Conservation (phyloP, 1,284 basidiomycete genomes). For the Termitomyces sp. region DNA sequence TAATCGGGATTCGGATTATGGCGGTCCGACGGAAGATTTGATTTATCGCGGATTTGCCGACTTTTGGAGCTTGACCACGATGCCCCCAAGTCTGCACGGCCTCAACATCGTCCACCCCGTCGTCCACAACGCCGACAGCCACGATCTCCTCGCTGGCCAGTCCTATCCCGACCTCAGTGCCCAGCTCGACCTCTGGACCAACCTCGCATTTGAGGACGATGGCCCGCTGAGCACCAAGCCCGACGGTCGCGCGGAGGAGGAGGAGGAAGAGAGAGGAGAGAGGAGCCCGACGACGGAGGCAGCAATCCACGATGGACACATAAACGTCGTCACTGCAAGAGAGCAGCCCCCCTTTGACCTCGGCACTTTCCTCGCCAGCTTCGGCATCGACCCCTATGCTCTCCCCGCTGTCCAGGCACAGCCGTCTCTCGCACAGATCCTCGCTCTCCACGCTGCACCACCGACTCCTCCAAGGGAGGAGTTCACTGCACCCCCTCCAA, state of each 20-base stretch:
- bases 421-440: constrained; percentile 61
- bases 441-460: constrained; percentile 46
- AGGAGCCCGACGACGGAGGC: constrained; percentile 33
- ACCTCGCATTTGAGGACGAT: constrained; percentile 74
- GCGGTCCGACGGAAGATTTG: constrained; percentile 9
- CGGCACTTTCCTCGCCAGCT: constrained; percentile 51
- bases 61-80: constrained; percentile 18
- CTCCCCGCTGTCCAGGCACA: constrained; percentile 19
- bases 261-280: constrained; percentile 35
- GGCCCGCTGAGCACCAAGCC: constrained; percentile 42
- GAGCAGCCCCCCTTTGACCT: constrained; percentile 44
- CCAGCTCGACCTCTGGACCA: constrained; percentile 82
- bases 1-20: background rate
- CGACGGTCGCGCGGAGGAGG: constrained; percentile 39
- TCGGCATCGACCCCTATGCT: constrained; percentile 57
- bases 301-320: constrained; percentile 49
- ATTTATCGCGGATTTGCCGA: background rate
- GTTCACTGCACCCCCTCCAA: constrained; percentile 31
- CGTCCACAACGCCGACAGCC: constrained; percentile 40
- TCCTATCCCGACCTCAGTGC: constrained; percentile 69
- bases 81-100: constrained; percentile 65
- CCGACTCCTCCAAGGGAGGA: constrained; percentile 7
- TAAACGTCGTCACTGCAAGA: constrained; percentile 52
- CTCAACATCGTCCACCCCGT: constrained; percentile 68
- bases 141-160: constrained; percentile 57